Base-by-base conservation (phyloP, 2,329 filamentous ascomycete species). In the Lecanicillium sp. region DNA sequence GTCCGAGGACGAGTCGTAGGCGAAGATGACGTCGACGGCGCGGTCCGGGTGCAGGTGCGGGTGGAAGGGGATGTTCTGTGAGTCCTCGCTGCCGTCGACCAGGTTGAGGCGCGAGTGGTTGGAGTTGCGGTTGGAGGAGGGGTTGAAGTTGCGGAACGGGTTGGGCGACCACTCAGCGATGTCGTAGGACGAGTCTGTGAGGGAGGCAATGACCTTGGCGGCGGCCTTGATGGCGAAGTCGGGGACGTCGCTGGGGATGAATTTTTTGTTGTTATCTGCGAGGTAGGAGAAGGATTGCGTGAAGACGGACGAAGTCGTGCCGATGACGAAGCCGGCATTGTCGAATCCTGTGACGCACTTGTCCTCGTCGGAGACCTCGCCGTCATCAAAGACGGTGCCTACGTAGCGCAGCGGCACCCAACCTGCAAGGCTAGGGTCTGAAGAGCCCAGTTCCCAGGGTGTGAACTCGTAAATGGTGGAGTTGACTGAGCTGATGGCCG, bases 221-320 rank as follows among this genome's bases (percentile, higher is more conserved):
- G 87, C 57, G 17, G 75, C 73, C 5, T 69, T 57, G 43, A 74
- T 70, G 30, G 88, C 65, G 27, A 74, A 65, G 1, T 69, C 61
- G 2, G 73, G 74, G 2, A 76, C 61, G 21, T 68, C 65, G 19
- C 66, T 63, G 9, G 63, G 49, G 5, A 51, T 14, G 21, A 48
- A 48, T 10, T 41, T 46, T 8, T 32, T 44, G 27, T 44, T 59
- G 5, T 62, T 57, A 29, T 62, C 64, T 17, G 60, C 63, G 48
- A 91, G 70, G 10, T 79, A 67, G 3, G 90, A 71, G 15, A 95
- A 67, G 57, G 87, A 78, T 57, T 82, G 73, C 68, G 95, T 95
- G 75, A 95, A 95, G 2, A 95, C 74, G 1, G 86, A 85, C 1
- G 84, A 88, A 19, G 84, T 89, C 0, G 90, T 95, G 43, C 90